phyloP scores from a whole-genome alignment of 2,329 filamentous ascomycete genomes.

The Graphilbum fragrans region DNA sequence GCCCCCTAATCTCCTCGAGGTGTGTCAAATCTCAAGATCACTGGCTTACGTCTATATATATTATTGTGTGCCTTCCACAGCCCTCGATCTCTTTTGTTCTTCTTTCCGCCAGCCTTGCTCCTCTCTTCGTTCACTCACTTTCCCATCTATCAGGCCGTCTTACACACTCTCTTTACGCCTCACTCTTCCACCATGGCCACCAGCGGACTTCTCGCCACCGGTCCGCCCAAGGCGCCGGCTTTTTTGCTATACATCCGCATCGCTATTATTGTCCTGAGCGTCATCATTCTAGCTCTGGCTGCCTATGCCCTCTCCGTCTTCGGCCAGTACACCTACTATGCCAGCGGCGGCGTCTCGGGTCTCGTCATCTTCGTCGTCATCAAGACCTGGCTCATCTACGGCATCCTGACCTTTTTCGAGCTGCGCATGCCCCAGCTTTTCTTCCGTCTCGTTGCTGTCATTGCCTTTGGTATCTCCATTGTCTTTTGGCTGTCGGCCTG shows the following conservation, averaged over 20 bases:
- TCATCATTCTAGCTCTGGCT: slow-evolving; percentile 25
- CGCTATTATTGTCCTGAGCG: slow-evolving; percentile 25
- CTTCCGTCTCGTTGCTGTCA: slow-evolving; percentile 23
- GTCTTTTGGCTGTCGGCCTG: slow-evolving; percentile 24
- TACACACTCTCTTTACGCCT: neutral
- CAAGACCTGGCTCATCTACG: slow-evolving; percentile 28
- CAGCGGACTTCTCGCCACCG: slow-evolving; percentile 21
- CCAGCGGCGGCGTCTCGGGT: slow-evolving; percentile 21
- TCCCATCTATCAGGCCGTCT: too few relatives aligned
- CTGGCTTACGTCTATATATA: too few relatives aligned
- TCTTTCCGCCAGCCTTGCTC: too few relatives aligned
- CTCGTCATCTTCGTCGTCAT: slow-evolving; percentile 33
- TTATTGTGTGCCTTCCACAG: too few relatives aligned
- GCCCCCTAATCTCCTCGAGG: too few relatives aligned
- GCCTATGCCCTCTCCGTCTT: slow-evolving; percentile 27
- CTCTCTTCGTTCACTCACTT: neutral
- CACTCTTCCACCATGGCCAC: neutral
- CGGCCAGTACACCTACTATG: slow-evolving; percentile 12
- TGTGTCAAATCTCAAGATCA: too few relatives aligned
- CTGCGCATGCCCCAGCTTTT: slow-evolving; percentile 23
- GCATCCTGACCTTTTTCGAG: slow-evolving; percentile 23
- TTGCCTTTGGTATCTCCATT: slow-evolving; percentile 21
- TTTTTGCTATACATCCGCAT: slow-evolving; percentile 25
- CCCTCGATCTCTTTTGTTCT: too few relatives aligned
- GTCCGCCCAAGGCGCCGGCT: slow-evolving; percentile 14